Evolutionary conservation across 140 eudicot genomes (phyloP), one percentile per base, ranked within the genome.

Genomic region (Flaveria floridana): DNA sequence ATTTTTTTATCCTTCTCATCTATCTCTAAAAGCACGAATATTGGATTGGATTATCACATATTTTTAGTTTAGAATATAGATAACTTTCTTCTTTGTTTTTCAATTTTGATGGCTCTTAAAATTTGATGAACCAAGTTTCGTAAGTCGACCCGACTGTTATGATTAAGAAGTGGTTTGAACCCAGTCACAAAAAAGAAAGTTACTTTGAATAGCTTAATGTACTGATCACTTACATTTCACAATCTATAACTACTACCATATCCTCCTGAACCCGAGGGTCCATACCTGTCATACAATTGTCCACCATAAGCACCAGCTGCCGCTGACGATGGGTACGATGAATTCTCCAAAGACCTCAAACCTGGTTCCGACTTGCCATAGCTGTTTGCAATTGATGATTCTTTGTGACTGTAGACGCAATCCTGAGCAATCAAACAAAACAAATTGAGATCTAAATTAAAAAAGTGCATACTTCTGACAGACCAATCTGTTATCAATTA

Each of bases 321-420:
- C 8, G 41, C 41, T 34, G 41, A 5, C 1, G 41, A 34, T 5
- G 50, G 50, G 13, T 55, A 55, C 3, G 90, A 72, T 51, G 79
- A 47, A 62, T 72, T 79, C 39, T 86, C 83, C 26, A 87, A 79
- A 6, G 91, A 76, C 89, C 98, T 90, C 84, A 82, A 80, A 15
- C 92, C 84, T 1, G 88, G 66, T n/a, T 87, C 98, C 30, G 79
- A 6, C 16, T 70, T 81, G 13, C 92, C 85, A 42, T 89, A 89
- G 48, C 81, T 63, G 78, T 91, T 78, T 12, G 86, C 76, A 44
- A 74, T 52, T 8, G 89, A 58, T 46, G 85, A 61, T 70, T 87
- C 97, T 56, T 86, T 86, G 77, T 81, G 95, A 15, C 79, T 77
- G 59, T 81, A 73, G 6, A 87, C 85, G 52, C 88, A 91, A 58